These are phyloP conservation scores for Fusarium xyrophilum DNA, from an alignment of 2,329 filamentous ascomycete genomes.

Conservation along the genomic window DNA sequence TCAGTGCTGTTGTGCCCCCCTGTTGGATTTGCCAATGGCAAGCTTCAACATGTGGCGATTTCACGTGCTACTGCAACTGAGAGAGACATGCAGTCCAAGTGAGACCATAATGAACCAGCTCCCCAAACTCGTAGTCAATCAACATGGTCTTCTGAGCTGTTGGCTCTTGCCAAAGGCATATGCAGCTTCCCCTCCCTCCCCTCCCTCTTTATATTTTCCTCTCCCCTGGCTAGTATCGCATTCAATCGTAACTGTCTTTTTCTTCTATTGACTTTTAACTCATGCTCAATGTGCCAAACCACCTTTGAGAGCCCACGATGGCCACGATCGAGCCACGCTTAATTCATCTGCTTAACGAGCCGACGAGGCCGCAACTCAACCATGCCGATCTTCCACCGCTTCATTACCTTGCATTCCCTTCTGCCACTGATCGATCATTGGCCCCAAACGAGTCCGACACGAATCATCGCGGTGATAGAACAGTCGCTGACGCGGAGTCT, in stretches of 20 bases:
- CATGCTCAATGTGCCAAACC: slow-evolving; percentile 42
- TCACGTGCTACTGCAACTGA: slow-evolving; percentile 42
- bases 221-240: slow-evolving; percentile 1
- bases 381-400: slow-evolving; percentile 63
- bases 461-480: slow-evolving; percentile 50
- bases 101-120: slow-evolving; percentile 39
- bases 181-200: slow-evolving; percentile 13
- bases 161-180: slow-evolving; percentile 30
- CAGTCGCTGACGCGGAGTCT: slow-evolving; percentile 27
- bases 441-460: slow-evolving; percentile 61
- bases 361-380: slow-evolving; percentile 55
- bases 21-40: slow-evolving; percentile 13
- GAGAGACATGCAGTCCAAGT: slow-evolving; percentile 31
- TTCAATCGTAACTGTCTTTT: slow-evolving; percentile 3
- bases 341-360: slow-evolving; percentile 69
- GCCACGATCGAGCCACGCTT: slow-evolving; percentile 72
- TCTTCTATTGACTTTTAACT: slow-evolving; percentile 25
- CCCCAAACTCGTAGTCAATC: slow-evolving; percentile 22
- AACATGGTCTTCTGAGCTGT: slow-evolving; percentile 36
- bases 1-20: slow-evolving; percentile 12
- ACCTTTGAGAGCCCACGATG: slow-evolving; percentile 55
- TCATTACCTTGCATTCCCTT: slow-evolving; percentile 55
- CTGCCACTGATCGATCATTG: slow-evolving; percentile 54
- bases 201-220: slow-evolving; percentile 9
- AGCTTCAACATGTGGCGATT: slow-evolving; percentile 42